Conservation (phyloP, 345 rosid species). For the Murraya koenigii region DNA sequence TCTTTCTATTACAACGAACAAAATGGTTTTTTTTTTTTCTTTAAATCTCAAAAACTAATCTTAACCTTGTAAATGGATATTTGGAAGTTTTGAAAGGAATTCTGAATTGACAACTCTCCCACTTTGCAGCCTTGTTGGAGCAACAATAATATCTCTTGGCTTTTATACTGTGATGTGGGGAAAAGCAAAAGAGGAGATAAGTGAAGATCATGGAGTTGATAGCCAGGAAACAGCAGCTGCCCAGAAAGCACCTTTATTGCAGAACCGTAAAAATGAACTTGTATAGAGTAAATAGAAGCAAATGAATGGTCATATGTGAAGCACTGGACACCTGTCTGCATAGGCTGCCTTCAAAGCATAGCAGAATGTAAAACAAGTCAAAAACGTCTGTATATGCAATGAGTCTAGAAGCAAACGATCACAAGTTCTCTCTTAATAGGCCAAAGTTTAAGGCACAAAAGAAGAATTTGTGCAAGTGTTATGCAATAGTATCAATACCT, state of each 20-base stretch:
- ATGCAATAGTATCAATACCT: not conserved
- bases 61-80: constrained; percentile 12
- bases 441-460: not conserved
- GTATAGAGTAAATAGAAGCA: constrained; percentile 17
- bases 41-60: not conserved
- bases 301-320: too few relatives aligned
- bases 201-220: constrained; percentile 34
- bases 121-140: constrained; percentile 60
- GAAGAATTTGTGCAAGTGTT: not conserved
- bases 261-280: constrained; percentile 42
- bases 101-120: not conserved
- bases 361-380: not conserved
- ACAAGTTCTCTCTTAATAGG: not conserved
- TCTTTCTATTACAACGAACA: too few relatives aligned
- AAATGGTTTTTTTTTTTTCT: too few relatives aligned
- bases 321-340: not conserved
- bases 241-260: constrained; percentile 51
- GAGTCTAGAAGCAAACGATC: not conserved
- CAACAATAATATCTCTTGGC: constrained; percentile 65
- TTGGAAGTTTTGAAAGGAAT: not conserved
- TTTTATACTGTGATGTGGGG: constrained; percentile 95
- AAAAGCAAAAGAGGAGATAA: constrained; percentile 61
- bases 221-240: constrained; percentile 6
- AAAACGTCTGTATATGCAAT: not conserved
- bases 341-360: not conserved